A percentile compares a stretch with the other conserved stretches of the same genome.
These are phyloP conservation scores for Monosporascus sp. DNA, from an alignment of 2,329 filamentous ascomycete genomes.

Conservation along the genomic window DNA sequence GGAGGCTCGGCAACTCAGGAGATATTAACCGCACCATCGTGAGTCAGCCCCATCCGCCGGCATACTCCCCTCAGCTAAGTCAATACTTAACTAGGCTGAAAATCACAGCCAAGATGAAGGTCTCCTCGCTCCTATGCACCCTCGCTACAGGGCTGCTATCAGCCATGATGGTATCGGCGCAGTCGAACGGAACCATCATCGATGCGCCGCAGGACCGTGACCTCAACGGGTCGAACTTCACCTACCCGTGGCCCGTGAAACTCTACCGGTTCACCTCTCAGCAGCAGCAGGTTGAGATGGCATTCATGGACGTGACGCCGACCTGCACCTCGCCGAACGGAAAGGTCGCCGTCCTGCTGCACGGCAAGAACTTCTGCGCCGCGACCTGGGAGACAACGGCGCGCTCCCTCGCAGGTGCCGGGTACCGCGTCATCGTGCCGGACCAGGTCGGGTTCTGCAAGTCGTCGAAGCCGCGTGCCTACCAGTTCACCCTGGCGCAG, in stretches of 20 bases:
- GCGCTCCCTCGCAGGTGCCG: constrained; percentile 32
- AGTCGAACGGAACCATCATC: constrained; percentile 21
- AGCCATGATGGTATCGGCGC: constrained; percentile 7
- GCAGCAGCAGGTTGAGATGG: constrained; percentile 44
- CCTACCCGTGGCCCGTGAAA: constrained; percentile 46
- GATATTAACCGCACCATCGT: too few relatives aligned
- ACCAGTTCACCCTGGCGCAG: constrained; percentile 49
- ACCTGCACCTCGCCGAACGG: constrained; percentile 23
- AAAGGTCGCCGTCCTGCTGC: constrained; percentile 43
- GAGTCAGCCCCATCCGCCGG: too few relatives aligned
- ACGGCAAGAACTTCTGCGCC: constrained; percentile 53
- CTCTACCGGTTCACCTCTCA: constrained; percentile 45
- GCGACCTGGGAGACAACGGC: constrained; percentile 47
- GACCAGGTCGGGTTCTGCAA: constrained; percentile 56
- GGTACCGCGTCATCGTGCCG: constrained; percentile 48
- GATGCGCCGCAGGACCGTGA: constrained; percentile 34
- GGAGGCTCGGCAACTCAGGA: too few relatives aligned
- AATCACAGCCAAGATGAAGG: constrained; percentile 11
- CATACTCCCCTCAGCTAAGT: too few relatives aligned
- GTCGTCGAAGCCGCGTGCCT: constrained; percentile 44
- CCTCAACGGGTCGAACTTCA: constrained; percentile 46
- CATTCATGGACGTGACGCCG: constrained; percentile 48
- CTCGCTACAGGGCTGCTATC: constrained; percentile 9
- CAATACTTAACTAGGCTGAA: too few relatives aligned
- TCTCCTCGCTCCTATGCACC: constrained; percentile 6